phyloP scores from a whole-genome alignment of 179 eudicot genomes.

The Patellifolia procumbens region DNA sequence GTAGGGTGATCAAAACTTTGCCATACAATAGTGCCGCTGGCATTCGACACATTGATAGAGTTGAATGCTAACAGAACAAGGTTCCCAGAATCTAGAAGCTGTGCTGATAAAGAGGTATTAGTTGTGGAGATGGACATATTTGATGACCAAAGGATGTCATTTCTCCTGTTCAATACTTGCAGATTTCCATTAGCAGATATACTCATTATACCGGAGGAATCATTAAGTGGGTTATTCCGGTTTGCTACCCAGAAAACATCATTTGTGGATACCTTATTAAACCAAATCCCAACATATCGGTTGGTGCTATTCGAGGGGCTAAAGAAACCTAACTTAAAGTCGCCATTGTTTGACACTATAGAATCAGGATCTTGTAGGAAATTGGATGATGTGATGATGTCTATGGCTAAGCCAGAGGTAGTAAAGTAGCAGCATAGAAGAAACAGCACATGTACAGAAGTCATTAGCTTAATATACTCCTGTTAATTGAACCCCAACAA shows the following conservation, averaged over 20 bases:
- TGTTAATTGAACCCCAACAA: not conserved
- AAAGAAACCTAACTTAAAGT: constrained; percentile 8
- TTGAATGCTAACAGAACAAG: constrained; percentile 31
- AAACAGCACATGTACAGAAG: not conserved
- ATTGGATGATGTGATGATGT: not conserved
- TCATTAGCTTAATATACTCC: not conserved
- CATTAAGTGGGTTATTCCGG: constrained; percentile 33
- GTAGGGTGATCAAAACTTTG: too few species aligned
- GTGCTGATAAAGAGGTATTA: constrained; percentile 29
- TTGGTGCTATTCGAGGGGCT: not conserved
- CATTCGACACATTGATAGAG: not conserved
- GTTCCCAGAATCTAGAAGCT: constrained; percentile 50
- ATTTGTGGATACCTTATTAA: not conserved
- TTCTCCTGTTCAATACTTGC: constrained; percentile 22
- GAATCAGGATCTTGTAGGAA: not conserved
- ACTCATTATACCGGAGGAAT: constrained; percentile 27
- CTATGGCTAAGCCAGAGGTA: not conserved
- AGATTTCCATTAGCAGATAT: constrained; percentile 34
- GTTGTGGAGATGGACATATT: constrained; percentile 8
- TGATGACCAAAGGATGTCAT: constrained; percentile 38
- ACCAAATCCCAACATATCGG: constrained; percentile 7
- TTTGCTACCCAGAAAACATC: constrained; percentile 25
- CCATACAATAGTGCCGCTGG: constrained; percentile 39
- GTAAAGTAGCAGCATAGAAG: not conserved
- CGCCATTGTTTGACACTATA: not conserved